Evolutionary conservation across 805 yeast species (phyloP).

Genomic region (Nakazawaea wyomingensis): DNA sequence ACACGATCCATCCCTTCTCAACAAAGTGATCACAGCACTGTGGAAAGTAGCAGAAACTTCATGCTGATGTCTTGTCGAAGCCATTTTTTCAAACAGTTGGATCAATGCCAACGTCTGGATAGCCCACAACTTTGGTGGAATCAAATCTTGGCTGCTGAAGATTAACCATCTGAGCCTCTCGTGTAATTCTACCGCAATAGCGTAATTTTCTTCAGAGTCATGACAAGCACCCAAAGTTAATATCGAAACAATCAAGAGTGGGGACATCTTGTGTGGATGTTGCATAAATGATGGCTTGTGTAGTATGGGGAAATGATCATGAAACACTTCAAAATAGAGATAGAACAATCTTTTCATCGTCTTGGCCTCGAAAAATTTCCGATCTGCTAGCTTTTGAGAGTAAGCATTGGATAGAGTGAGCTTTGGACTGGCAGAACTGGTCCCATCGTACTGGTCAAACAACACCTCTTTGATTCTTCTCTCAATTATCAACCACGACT

Average conservation of each 20-base stretch:
- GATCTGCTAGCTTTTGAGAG: constrained; percentile 14
- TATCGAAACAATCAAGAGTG: constrained; percentile 20
- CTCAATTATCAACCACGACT: constrained; percentile 14
- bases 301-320: constrained; percentile 23
- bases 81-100: constrained; percentile 24
- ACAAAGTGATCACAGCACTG: constrained; percentile 20
- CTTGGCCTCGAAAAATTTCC: constrained; percentile 17
- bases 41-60: constrained; percentile 23
- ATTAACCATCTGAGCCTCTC: constrained; percentile 21
- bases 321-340: constrained; percentile 21
- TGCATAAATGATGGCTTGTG: constrained; percentile 18
- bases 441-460: constrained; percentile 15
- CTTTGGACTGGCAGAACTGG: constrained; percentile 8
- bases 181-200: constrained; percentile 19
- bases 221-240: constrained; percentile 21
- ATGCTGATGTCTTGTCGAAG: constrained; percentile 21
- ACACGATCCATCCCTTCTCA: constrained; percentile 17
- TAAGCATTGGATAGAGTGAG: constrained; percentile 16
- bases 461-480: constrained; percentile 16
- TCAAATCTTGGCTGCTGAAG: constrained; percentile 19
- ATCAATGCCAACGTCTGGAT: constrained; percentile 21
- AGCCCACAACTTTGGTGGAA: constrained; percentile 22
- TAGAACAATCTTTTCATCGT: constrained; percentile 16
- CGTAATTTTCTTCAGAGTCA: constrained; percentile 18
- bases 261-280: constrained; percentile 19